Evolutionary conservation across 768 basidiomycete species (phyloP), one percentile per base, ranked within the genome.

Genomic region (Boletus tomentosulus): DNA sequence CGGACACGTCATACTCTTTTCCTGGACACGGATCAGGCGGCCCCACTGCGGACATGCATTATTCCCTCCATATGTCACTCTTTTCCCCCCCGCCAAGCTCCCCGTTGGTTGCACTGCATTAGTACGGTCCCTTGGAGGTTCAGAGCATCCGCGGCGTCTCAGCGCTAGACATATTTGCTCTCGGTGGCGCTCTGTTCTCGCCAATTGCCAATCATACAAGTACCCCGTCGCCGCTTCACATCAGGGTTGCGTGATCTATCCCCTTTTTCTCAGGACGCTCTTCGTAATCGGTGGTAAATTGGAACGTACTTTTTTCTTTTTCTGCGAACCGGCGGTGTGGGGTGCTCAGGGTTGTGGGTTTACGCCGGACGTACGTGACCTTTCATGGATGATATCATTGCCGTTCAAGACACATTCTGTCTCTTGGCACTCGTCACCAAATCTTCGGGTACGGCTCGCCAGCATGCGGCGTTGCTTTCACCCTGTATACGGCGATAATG

Each of bases 21-120:
- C 12, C 31, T 37, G 45, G 44, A 27, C 45, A 49, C 51, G 52
- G 49, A 22, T 12, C 35, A 38, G 56, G 57, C 60, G 63, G 65
- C 61, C 63, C 30, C 55, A 67, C 55, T 65, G 63, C 57, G 65
- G 65, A 57, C 62, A 60, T 54, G 51, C 62, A 51, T 2, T 35
- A 24, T 39, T 28, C 30, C 53, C 12, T 33, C 31, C 31, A 38
- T 47, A 39, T 46, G 38, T 24, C 39, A 51, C 34, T 45, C 19
- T 31, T 34, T 47, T 42, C 42, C 55, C 48, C 54, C 46, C 46
- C 4, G 41, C 30, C 28, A 41, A 37, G 16, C 19, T 15, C 19
- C 13, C 41, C 15, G 4, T 33, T 33, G 33, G 33, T 19, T 19
- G 19, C 19, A 19, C 19, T 19, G 19, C 19, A 19, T 19, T 19